Base-by-base conservation (phyloP, 495 filamentous ascomycete genomes). In the Penicillium egyptiacum region DNA sequence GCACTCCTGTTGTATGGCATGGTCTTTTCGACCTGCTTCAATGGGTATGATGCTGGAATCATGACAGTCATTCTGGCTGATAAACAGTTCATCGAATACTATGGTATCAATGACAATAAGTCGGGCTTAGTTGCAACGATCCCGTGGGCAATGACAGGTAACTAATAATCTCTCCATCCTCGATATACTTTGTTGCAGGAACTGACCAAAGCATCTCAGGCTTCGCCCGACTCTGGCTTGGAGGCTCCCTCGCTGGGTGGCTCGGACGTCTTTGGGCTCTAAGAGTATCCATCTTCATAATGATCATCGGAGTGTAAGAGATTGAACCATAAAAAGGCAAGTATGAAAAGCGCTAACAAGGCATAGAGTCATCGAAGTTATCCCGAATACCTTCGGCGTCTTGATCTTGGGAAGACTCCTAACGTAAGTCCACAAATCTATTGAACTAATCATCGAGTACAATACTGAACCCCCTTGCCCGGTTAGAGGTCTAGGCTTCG, bases 41-140 rank as follows among this genome's bases (percentile, higher is more conserved):
- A 75, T 48, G 71, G 71, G 10, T 75, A 72, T 43, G 72, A 74
- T 64, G 69, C 72, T 31, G 72, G 72, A 4, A 70, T 75, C 53
- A 71, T 72, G 67, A 69, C 71, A 10, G 70, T 72, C 53, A 75
- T 75, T 41, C 46, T 75, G 41, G 69, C 71, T 12, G 71, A 75
- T 43, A 57, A 69, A 33, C 71, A 72, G 22, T 75, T 75, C 37
- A 72, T 61, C 25, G 51, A 64, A 5, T 75, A 75, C 55, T 75
- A 72, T 50, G 41, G 50, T 10, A 64, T 75, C 33, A 59, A 68
- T 43, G 58, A 54, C 8, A 65, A 61, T 19, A 64, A 60, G 40
- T 59, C 62, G 10, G 72, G 71, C 14, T 55, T 74, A 26, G 59
- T 75, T n/a, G 72, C 71, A 4, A 71, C 61, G 19, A 73, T 73